Evolutionary conservation across 78 protist species (phyloP).

Genomic region (Chrysochromulina parva): DNA sequence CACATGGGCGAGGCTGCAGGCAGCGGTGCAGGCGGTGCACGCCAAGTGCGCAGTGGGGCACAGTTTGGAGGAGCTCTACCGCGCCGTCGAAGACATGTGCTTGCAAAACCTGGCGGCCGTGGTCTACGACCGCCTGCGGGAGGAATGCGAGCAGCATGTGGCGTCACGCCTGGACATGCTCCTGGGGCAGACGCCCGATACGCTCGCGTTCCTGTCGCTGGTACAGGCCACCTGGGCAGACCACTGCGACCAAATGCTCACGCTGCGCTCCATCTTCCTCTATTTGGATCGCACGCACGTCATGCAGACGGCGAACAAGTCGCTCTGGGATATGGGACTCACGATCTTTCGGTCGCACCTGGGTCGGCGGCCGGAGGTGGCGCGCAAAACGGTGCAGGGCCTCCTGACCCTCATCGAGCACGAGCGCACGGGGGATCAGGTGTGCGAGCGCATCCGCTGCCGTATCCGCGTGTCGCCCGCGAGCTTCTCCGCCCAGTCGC

Average conservation of each 20-base stretch:
- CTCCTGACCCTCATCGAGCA: conserved; percentile 55
- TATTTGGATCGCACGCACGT: conserved; percentile 84
- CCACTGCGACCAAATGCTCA: conserved; percentile 42
- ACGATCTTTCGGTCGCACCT: conserved; percentile 55
- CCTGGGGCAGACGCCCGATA: conserved; percentile 18
- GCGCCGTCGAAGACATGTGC: conserved; percentile 53
- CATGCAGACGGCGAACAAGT: not conserved
- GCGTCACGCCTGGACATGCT: not conserved
- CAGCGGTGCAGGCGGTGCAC: conserved; percentile 44
- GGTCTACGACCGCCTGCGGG: conserved; percentile 8
- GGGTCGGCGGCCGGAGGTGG: conserved; percentile 15
- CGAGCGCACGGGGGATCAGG: conserved; percentile 67
- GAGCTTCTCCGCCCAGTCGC: too few species aligned
- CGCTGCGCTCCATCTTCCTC: conserved; percentile 78
- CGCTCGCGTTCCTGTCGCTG: not conserved
- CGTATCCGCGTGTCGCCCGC: not conserved
- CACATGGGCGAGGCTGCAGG: conserved; percentile 32
- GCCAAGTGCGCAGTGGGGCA: not conserved
- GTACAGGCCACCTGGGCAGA: conserved; percentile 19
- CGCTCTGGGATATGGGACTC: conserved; percentile 78
- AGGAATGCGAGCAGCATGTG: conserved; percentile 37
- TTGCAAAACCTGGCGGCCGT: conserved; percentile 32
- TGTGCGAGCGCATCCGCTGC: not conserved
- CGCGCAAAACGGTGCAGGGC: not conserved
- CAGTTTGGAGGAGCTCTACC: conserved; percentile 48